Percentiles rank a stretch among this genome's conserved stretches.
phyloP scores from a whole-genome alignment of 2,329 filamentous ascomycete genomes.

The Colletotrichum spinosum region DNA sequence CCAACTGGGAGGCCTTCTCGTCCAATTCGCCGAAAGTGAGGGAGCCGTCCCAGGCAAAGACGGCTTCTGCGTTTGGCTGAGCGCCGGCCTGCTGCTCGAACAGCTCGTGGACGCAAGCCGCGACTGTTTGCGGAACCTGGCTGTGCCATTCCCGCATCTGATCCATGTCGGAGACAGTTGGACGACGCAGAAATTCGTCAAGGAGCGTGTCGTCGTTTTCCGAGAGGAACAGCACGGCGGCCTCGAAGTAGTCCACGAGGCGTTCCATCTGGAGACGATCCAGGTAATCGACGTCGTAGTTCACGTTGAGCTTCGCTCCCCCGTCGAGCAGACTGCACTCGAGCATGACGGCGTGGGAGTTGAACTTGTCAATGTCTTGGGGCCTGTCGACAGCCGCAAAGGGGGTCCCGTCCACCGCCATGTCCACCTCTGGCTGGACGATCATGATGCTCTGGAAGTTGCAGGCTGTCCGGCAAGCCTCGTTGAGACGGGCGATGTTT shows the following conservation, averaged over 20 bases:
- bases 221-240: constrained; percentile 14
- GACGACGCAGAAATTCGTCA: neutral
- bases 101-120: constrained; percentile 17
- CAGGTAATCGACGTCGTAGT: constrained; percentile 21
- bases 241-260: constrained; percentile 25
- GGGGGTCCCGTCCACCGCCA: constrained; percentile 17
- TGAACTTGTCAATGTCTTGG: constrained; percentile 30
- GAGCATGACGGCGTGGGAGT: constrained; percentile 27
- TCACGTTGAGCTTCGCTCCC: constrained; percentile 8
- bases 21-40: constrained; percentile 40
- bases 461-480: constrained; percentile 19
- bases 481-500: constrained; percentile 40
- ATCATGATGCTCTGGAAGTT: constrained; percentile 36
- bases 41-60: constrained; percentile 41
- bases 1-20: constrained; percentile 34
- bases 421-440: constrained; percentile 37
- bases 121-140: neutral
- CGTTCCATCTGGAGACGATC: neutral
- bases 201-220: neutral
- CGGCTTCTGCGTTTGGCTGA: constrained; percentile 12
- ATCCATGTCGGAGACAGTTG: neutral
- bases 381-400: constrained; percentile 16
- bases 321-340: constrained; percentile 20
- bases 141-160: constrained; percentile 13
- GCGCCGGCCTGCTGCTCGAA: constrained; percentile 3